Percentiles rank a stretch among this genome's conserved stretches.
phyloP scores from a whole-genome alignment of 495 filamentous ascomycete genomes.

The Parathielavia hyrcaniae region DNA sequence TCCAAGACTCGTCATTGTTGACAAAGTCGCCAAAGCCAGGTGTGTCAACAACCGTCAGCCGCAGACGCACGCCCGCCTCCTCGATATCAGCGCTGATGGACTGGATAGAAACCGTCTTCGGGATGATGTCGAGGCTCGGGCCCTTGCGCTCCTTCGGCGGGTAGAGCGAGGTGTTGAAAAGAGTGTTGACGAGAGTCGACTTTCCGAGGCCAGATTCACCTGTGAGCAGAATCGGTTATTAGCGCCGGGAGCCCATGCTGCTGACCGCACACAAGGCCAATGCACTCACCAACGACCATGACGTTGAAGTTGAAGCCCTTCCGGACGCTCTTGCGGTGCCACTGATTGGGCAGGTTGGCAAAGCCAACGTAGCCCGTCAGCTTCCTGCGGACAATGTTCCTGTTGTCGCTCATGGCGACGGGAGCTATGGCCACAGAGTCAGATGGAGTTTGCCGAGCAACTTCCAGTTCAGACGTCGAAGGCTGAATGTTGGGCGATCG shows the following conservation, averaged over 20 bases:
- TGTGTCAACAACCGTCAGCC: slow-evolving; percentile 94
- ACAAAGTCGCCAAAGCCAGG: slow-evolving; percentile 98
- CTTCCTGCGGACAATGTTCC: slow-evolving; percentile 97
- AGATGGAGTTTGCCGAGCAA: slow-evolving; percentile 58
- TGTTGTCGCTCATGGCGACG: slow-evolving; percentile 74
- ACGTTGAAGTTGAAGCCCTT: slow-evolving; percentile 99
- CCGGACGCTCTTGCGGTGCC: slow-evolving; percentile 99
- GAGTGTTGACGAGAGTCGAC: slow-evolving; percentile 96
- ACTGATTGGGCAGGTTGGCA: slow-evolving; percentile 97
- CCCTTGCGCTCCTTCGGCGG: slow-evolving; percentile 96
- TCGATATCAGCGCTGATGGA: slow-evolving; percentile 98
- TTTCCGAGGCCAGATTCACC: slow-evolving; percentile 99
- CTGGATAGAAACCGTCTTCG: slow-evolving; percentile 98
- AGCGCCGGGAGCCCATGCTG: slow-evolving; percentile 15
- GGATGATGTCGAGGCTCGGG: slow-evolving; percentile 93
- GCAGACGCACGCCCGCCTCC: slow-evolving; percentile 96
- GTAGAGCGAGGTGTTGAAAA: slow-evolving; percentile 99
- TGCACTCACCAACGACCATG: slow-evolving; percentile 90
- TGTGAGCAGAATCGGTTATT: slow-evolving; percentile 31
- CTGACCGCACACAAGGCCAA: neutral
- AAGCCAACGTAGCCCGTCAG: slow-evolving; percentile 97
- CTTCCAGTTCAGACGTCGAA: slow-evolving; percentile 39
- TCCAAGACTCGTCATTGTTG: slow-evolving; percentile 99
- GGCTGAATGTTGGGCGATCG: slow-evolving; percentile 50
- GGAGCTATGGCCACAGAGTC: slow-evolving; percentile 71